Evolutionary conservation across 2,329 filamentous ascomycete genomes (phyloP), one percentile per base, ranked within the genome.

Genomic region (Ceratocystis alfenasii): DNA sequence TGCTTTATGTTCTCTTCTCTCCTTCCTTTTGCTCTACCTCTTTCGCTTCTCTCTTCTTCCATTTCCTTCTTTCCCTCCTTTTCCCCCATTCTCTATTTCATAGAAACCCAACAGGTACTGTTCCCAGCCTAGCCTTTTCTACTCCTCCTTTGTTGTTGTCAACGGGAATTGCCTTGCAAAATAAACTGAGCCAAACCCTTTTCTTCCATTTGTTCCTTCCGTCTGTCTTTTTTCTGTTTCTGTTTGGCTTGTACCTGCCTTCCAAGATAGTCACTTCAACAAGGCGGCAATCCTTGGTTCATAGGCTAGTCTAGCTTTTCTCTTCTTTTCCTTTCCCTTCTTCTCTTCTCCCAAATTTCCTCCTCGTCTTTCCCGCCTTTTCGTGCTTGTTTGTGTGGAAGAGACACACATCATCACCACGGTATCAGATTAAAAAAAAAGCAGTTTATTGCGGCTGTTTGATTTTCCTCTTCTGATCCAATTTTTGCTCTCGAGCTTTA

Each of bases 161-260:
- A 12, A 25, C 48, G 48, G 48, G 1, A 50, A 10, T 50, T 55
- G 44, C 41, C 44, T 12, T 63, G 6, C 45, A 50, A 33, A 17
- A 41, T 41, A 41, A 41, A 57, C 46, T 48, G 63, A 59, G 45
- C 48, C 44, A 45, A 41, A 69, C 67, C 63, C 67, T 66, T 66
- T 64, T 62, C 60, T 62, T 68, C 48, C 63, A 63, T 63, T 36
- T 20, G 44, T 62, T 63, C 55, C 15, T 45, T 67, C 62, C 48
- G 20, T 25, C 48, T 50, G 8, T 20, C 22, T 50, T 50, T 50
- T 50, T 50, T 50, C 36, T 41, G 36, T 41, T 22, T 22, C 48
- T 20, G 17, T 22, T 50, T 20, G 20, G 5, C 8, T 22, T 50
- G 48, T 50, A 20, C n/a, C 48, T 22, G n/a, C 48, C n/a, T 50